Conservation (phyloP, 345 rosid genomes). For the Passiflora organensis region DNA sequence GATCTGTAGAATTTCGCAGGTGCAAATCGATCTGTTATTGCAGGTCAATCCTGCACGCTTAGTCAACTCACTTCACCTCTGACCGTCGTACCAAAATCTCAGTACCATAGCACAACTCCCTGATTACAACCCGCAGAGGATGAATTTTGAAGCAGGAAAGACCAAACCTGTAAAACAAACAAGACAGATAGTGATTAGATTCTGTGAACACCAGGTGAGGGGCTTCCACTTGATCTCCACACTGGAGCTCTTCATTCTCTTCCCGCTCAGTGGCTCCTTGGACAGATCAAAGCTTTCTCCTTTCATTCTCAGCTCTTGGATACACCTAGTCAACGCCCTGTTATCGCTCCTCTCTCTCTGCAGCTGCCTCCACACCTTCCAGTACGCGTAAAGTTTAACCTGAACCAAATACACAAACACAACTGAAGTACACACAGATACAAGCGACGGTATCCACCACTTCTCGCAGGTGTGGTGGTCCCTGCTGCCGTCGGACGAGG, state of each 20-base stretch:
- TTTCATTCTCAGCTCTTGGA: slow-evolving; percentile 91
- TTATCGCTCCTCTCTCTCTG: slow-evolving; percentile 64
- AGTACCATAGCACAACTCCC: too few species aligned
- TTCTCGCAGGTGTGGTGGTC: slow-evolving; percentile 38
- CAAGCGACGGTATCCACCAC: slow-evolving; percentile 78
- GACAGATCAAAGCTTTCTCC: slow-evolving; percentile 87
- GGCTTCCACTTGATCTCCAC: slow-evolving; percentile 97
- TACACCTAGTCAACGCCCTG: slow-evolving; percentile 62
- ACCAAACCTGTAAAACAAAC: slow-evolving; percentile 61
- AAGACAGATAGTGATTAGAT: slow-evolving; percentile 53
- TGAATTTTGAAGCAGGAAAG: slow-evolving; percentile 57
- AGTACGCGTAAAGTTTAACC: slow-evolving; percentile 59
- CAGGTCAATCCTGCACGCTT: too few species aligned
- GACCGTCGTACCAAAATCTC: too few species aligned
- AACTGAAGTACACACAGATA: slow-evolving; percentile 55
- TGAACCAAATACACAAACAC: slow-evolving; percentile 65
- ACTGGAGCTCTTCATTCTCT: slow-evolving; percentile 88
- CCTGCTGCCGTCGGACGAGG: slow-evolving; percentile 34
- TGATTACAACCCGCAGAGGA: slow-evolving; percentile 80
- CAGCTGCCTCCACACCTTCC: slow-evolving; percentile 68
- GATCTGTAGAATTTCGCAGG: too few species aligned
- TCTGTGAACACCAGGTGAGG: slow-evolving; percentile 68
- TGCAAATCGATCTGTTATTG: too few species aligned
- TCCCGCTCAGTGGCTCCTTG: slow-evolving; percentile 70
- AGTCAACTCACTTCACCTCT: too few species aligned